Base-by-base conservation (phyloP, 1,139 yeast genomes). In the Debaryomycetaceae sp. region DNA sequence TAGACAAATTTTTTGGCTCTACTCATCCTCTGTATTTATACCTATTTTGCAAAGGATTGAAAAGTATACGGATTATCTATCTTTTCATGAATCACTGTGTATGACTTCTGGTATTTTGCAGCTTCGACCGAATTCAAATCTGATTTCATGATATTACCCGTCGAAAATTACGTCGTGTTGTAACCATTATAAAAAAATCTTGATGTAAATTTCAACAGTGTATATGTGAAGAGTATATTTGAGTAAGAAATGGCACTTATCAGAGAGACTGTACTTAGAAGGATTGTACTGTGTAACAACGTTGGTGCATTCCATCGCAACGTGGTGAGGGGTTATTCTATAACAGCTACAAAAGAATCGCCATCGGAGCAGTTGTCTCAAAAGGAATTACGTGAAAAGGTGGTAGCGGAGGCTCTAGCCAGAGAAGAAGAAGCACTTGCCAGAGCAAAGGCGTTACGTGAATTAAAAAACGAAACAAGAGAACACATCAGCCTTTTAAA, bases 321-420 rank as follows among this genome's bases (percentile, higher is more conserved):
- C 23, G 37, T 11, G 13, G 34, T 39, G 34, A 30, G 30, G n/a
- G 22, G 37, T 22, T 27, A 37, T 24, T 38, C 44, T 20, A 43
- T 42, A 24, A 34, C 50, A n/a, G 33, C 42, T 5, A 38, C 38
- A 20, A 50, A 47, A 22, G 48, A 37, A 17, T 35, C 35, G 24
- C 34, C 34, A 30, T 38, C 31, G 24, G 45, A 37, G 33, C 39
- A 36, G 33, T 45, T 54, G 34, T 51, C 60, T 13, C 71, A 65
- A 47, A 66, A 62, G 46, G 68, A 63, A 45, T 51, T 65, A 33
- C 68, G 78, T 55, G 78, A 73, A 50, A 62, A 54, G 48, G 75
- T 74, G 3, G 55, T 73, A 39, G 74, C 76, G 1, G 76, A 72
- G 48, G 77, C 78, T 0, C 61, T 72, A 35, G 77, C 78, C 5